These are phyloP conservation scores for Blastocladiella britannica DNA, from an alignment of 192 early-diverging fungal species.

Conservation along the genomic window DNA sequence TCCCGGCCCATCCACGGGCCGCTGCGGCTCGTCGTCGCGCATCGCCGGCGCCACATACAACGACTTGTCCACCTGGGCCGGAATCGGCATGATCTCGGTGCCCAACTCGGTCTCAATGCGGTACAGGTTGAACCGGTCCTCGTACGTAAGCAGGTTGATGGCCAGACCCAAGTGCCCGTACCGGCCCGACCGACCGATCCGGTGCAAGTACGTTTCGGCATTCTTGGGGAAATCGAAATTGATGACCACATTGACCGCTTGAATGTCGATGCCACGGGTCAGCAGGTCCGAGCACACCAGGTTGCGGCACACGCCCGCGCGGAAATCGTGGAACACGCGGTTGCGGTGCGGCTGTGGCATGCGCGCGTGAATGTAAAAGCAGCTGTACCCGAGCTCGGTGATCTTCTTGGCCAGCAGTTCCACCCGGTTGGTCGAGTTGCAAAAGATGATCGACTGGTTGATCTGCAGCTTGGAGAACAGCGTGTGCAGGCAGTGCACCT, in stretches of 20 bases:
- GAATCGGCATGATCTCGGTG: slow-evolving; percentile 95
- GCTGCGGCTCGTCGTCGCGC: slow-evolving; percentile 38
- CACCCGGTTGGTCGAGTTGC: slow-evolving; percentile 96
- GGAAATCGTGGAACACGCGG: slow-evolving; percentile 98
- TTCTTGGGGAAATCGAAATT: slow-evolving; percentile 99
- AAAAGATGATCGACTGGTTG: slow-evolving; percentile 99
- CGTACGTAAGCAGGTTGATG: slow-evolving; percentile 95
- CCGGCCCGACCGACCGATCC: slow-evolving; percentile 92
- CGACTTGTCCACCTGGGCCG: slow-evolving; percentile 83
- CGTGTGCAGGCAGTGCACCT: slow-evolving; percentile 76
- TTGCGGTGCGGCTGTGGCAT: slow-evolving; percentile 98
- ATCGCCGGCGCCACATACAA: slow-evolving; percentile 66
- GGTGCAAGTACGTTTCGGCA: slow-evolving; percentile 94
- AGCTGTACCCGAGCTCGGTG: slow-evolving; percentile 98
- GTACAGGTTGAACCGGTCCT: slow-evolving; percentile 94
- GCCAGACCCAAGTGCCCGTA: slow-evolving; percentile 91
- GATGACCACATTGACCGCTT: slow-evolving; percentile 98
- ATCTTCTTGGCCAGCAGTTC: slow-evolving; percentile 98
- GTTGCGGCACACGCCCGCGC: slow-evolving; percentile 91
- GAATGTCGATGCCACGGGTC: slow-evolving; percentile 97
- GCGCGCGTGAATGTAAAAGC: slow-evolving; percentile 96
- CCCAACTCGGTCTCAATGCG: slow-evolving; percentile 95
- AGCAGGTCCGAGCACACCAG: slow-evolving; percentile 94
- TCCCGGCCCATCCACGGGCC: slow-evolving; percentile 11
- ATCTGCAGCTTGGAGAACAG: slow-evolving; percentile 63